Evolutionary conservation across 2,329 filamentous ascomycete species (phyloP), one percentile per base, ranked within the genome.

Genomic region (Amauroascus niger): DNA sequence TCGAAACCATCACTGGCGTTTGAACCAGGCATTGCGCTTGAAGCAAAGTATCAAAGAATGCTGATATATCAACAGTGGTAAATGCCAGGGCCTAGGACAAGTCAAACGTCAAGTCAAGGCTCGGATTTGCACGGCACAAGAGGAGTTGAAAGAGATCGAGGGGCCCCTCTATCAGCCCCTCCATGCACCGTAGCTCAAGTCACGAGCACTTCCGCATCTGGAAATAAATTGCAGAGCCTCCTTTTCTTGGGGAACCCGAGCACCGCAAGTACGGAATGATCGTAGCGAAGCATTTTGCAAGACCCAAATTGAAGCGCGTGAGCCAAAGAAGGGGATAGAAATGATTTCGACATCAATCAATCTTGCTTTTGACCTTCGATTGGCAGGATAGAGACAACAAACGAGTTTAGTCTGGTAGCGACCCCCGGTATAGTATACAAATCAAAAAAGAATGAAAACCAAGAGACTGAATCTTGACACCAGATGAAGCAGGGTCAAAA

Each of bases 1-100:
- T 68, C 65, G 33, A 73, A 73, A 28, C 79, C 78, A 54, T 79
- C 77, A 55, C 74, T 75, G 40, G 71, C 67, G 6, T 76, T 72
- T 26, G 79, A 81, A 40, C 68, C 74, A 57, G 79, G 69, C 76
- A 79, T 79, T 46, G 54, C 57, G 37, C 14, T n/a, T 47, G 6
- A 8, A 14, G 6, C 4, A 18, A 8, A 9, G 6, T 14, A 45
- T 18, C 24, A 24, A 6, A 30, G 11, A 20, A 1, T 8, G 3
- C 7, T 8, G 3, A 5, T 2, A 16, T 3, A 46, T 11, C 9
- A 32, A 20, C n/a, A 20, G 13, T 33, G n/a, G n/a, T n/a, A n/a
- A n/a, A n/a, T n/a, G n/a, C n/a, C n/a, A n/a, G n/a, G n/a, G n/a
- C n/a, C 22, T n/a, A 43, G 2, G 40, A 43, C 18, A 18, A 43